Evolutionary conservation across 371 early-diverging fungal genomes (phyloP).

Genomic region (Mortierella sp.): DNA sequence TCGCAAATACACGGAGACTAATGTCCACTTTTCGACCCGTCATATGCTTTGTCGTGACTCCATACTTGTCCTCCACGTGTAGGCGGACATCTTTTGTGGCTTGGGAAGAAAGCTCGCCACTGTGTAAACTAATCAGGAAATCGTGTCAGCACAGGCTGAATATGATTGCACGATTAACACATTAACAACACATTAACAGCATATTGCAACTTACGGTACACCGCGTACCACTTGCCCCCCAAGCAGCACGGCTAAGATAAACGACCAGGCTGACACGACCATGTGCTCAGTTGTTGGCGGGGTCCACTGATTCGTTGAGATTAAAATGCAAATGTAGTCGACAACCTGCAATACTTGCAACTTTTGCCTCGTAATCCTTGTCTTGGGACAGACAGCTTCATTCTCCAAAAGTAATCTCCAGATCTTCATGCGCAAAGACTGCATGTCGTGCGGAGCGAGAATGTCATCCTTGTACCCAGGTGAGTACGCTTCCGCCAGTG

Average conservation of each 20-base stretch:
- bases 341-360: slow-evolving; percentile 11
- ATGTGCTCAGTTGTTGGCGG: slow-evolving; percentile 13
- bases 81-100: slow-evolving; percentile 11
- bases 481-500: slow-evolving; percentile 12
- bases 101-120: slow-evolving; percentile 16
- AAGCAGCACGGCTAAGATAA: slow-evolving; percentile 4
- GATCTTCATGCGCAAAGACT: slow-evolving; percentile 6
- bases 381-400: not conserved
- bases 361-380: slow-evolving; percentile 5
- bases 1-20: slow-evolving; percentile 8
- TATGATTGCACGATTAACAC: not conserved
- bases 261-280: slow-evolving; percentile 7
- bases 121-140: slow-evolving; percentile 5
- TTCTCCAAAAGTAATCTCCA: slow-evolving; percentile 3
- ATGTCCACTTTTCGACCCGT: slow-evolving; percentile 15
- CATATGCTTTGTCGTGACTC: slow-evolving; percentile 5
- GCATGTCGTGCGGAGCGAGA: slow-evolving; percentile 6
- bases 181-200: not conserved
- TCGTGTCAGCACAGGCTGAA: not conserved
- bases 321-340: slow-evolving; percentile 10
- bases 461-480: slow-evolving; percentile 13
- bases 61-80: slow-evolving; percentile 7
- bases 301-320: slow-evolving; percentile 10
- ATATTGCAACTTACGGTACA: slow-evolving; percentile 12
- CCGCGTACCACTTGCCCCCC: slow-evolving; percentile 5